Base-by-base conservation (phyloP, 2,329 filamentous ascomycete species). In the Colletotrichum sp. region DNA sequence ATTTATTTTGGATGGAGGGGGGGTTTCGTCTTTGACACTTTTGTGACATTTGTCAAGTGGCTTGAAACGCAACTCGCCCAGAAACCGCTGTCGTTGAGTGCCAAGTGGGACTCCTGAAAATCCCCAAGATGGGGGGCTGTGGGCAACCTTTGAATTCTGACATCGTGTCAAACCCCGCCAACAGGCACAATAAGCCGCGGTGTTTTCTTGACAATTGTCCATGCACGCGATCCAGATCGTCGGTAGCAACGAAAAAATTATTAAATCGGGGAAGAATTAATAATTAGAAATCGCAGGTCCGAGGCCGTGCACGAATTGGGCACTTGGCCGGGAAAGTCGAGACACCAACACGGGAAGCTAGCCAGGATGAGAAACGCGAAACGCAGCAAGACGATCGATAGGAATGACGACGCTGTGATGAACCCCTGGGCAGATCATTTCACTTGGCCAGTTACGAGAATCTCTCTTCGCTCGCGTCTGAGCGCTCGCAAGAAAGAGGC, bases 51-150 rank as follows among this genome's bases (percentile, higher is more conserved):
- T 68, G 18, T 18, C 36, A 60, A 36, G 49, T 49, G 65, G 26
- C 39, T 73, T 73, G 71, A 74, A 74, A 74, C 71, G 49, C 28
- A 32, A 62, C 68, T 74, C 49, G 59, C 57, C 39, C 36, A 70
- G 68, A 73, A 21, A 75, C 34, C 60, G 62, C 44, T 28, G 62
- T 72, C 30, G 71, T 71, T 65, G 21, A 74, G 49, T 60, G 67
- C 71, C 68, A 72, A 75, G 72, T 67, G 68, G 62, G 60, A 75
- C 72, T 75, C 68, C 59, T 71, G 59, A 30, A 67, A 72, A 65
- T 68, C 44, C 66, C 26, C 71, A 26, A 15, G 18, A 63, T 36
- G 57, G 66, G 39, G 59, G 28, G 44, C 44, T 32, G 26, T 36
- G 13, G 18, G n/a, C 30, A 15, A 28, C 10, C 63, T 55, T 26